Percentiles rank a stretch among this genome's conserved stretches.
These are phyloP conservation scores for Aleurites moluccanus DNA, from an alignment of 441 rosid genomes.

Conservation along the genomic window DNA sequence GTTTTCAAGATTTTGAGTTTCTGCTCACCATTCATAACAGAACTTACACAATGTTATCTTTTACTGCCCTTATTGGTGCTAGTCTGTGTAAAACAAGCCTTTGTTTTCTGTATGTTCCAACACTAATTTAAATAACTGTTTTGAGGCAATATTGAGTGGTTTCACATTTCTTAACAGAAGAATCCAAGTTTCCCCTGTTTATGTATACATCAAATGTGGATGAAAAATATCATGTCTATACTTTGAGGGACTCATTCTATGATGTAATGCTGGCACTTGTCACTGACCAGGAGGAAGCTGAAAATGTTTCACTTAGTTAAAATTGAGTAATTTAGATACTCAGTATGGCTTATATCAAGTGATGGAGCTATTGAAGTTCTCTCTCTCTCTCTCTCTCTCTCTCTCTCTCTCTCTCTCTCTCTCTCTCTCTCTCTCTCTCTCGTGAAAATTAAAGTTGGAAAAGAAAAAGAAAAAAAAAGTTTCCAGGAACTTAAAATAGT, in stretches of 20 bases:
- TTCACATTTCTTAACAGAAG: not conserved
- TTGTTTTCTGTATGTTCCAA: not conserved
- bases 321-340: not conserved
- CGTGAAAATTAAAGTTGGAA: too few relatives aligned
- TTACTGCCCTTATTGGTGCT: not conserved
- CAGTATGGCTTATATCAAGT: not conserved
- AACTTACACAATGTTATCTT: not conserved
- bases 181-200: not conserved
- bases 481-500: not conserved
- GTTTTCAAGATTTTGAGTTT: not conserved
- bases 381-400: too few relatives aligned
- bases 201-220: too few relatives aligned
- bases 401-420: too few relatives aligned
- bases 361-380: not conserved
- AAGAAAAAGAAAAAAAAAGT: not conserved
- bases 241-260: not conserved
- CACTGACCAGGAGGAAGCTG: not conserved
- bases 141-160: not conserved
- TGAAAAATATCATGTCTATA: not conserved
- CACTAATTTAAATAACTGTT: not conserved
- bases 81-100: not conserved
- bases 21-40: not conserved
- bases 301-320: not conserved
- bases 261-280: not conserved
- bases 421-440: not conserved